These are phyloP conservation scores for Friedmanniomyces simplex DNA, from an alignment of 495 filamentous ascomycete genomes.

Conservation along the genomic window DNA sequence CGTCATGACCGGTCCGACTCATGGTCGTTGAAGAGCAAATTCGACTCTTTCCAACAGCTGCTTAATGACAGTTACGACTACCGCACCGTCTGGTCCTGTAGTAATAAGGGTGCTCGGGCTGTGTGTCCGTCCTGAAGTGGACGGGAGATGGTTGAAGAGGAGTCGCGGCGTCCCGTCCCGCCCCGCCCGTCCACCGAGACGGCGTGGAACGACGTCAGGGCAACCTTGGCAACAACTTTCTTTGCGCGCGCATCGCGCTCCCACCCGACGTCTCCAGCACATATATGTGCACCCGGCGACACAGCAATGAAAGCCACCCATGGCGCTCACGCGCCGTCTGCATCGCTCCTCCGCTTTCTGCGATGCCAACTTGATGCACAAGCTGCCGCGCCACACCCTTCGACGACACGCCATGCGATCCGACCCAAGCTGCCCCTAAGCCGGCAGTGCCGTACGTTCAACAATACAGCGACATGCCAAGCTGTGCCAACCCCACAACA, in stretches of 20 bases:
- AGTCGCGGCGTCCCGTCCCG: too few species aligned
- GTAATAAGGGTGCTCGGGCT: too few species aligned
- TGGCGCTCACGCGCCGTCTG: slow-evolving; percentile 6
- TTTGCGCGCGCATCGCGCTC: background rate
- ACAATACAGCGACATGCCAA: background rate
- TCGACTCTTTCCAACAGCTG: background rate
- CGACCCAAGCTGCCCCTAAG: slow-evolving; percentile 8
- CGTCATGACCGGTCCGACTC: background rate
- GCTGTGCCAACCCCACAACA: background rate
- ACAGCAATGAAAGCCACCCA: slow-evolving; percentile 8
- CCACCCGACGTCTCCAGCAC: background rate
- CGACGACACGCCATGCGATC: background rate
- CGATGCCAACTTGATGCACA: slow-evolving; percentile 16
- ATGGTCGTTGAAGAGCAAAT: background rate
- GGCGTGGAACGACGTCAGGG: background rate
- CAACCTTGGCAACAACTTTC: background rate
- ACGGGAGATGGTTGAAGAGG: too few species aligned
- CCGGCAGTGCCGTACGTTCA: slow-evolving; percentile 6
- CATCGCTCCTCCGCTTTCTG: slow-evolving; percentile 17
- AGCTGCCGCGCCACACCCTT: background rate
- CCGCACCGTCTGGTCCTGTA: too few species aligned
- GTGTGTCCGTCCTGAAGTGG: too few species aligned
- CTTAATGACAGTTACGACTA: too few species aligned
- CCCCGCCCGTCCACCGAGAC: background rate
- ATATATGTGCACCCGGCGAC: background rate